Conservation (phyloP, 805 yeast species). For the Nakazawaea ernobii region DNA sequence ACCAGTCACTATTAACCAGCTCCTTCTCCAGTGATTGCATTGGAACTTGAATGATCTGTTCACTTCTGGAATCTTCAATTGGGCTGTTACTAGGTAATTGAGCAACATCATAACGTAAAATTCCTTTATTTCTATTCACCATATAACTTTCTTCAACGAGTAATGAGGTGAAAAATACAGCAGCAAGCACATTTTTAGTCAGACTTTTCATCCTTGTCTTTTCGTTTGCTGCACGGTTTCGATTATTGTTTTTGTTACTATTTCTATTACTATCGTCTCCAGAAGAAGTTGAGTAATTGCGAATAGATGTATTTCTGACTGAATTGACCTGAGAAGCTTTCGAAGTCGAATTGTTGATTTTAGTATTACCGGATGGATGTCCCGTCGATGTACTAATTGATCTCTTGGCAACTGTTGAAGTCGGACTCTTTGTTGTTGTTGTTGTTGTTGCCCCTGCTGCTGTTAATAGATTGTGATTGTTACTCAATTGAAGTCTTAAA, state of each 20-base stretch:
- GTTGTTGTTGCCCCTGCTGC: background rate
- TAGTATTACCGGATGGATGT: background rate
- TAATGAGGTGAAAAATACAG: conserved; percentile 8
- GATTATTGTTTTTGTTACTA: background rate
- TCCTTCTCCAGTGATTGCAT: conserved; percentile 56
- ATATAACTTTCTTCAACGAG: conserved; percentile 65
- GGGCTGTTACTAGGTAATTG: conserved; percentile 91
- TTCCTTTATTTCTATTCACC: conserved; percentile 84
- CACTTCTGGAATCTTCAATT: conserved; percentile 90
- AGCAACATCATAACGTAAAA: conserved; percentile 78
- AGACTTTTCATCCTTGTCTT: conserved; percentile 2
- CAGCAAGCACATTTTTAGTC: conserved; percentile 5
- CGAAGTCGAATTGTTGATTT: background rate
- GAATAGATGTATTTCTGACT: background rate
- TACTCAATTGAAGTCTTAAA: conserved; percentile 3
- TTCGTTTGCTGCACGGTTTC: background rate
- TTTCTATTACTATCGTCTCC: background rate
- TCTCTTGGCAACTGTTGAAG: background rate
- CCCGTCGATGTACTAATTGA: background rate
- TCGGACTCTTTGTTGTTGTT: too few relatives aligned
- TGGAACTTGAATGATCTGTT: conserved; percentile 70
- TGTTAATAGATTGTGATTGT: background rate
- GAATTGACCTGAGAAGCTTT: background rate
- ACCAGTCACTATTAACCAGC: conserved; percentile 61
- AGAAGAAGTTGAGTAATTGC: background rate